Evolutionary conservation across 108 stramenopile species (phyloP).

Genomic region (Cyclotella choctawhatcheeana): DNA sequence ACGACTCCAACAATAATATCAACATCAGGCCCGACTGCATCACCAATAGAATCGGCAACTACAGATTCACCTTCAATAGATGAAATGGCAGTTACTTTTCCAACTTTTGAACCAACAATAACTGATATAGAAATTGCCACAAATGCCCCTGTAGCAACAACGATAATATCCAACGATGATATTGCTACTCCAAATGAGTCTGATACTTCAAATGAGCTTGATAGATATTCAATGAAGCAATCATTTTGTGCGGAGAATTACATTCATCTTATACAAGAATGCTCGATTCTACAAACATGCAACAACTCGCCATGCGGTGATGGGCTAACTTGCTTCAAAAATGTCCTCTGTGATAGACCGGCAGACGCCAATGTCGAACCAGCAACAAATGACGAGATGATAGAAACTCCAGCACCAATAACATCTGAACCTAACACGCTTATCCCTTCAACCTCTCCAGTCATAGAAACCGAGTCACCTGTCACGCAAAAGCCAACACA

Average conservation of each 20-base stretch:
- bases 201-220: too few relatives aligned
- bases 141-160: background rate
- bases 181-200: background rate
- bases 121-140: background rate
- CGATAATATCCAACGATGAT: background rate
- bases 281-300: conserved; percentile 22
- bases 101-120: too few relatives aligned
- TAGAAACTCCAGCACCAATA: conserved; percentile 8
- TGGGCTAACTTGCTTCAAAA: conserved; percentile 27
- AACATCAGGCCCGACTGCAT: background rate
- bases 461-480: conserved; percentile 2
- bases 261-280: conserved; percentile 20
- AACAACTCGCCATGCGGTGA: conserved; percentile 17
- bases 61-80: background rate
- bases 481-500: too few relatives aligned
- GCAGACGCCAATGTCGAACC: conserved; percentile 1
- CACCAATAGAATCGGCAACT: too few relatives aligned
- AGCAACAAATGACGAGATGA: background rate
- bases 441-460: conserved; percentile 1
- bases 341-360: conserved; percentile 6
- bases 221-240: conserved; percentile 9
- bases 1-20: background rate
- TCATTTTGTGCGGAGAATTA: conserved; percentile 33
- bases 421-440: background rate
- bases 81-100: background rate